Evolutionary conservation across 768 basidiomycete species (phyloP).

Genomic region (Daedaleopsis sinensis): DNA sequence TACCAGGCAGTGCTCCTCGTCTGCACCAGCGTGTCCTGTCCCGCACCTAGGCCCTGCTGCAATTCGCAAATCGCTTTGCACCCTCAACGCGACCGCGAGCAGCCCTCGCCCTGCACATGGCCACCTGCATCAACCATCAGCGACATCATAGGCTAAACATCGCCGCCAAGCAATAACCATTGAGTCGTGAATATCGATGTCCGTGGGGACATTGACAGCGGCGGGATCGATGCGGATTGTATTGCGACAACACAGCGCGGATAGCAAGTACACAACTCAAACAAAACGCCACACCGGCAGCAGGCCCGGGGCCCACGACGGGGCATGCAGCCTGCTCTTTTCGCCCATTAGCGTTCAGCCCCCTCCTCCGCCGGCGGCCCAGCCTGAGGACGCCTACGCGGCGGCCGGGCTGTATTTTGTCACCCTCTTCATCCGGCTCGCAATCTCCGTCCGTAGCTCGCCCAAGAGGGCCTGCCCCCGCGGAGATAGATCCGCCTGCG

Average conservation of each 20-base stretch:
- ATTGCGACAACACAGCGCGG: not conserved
- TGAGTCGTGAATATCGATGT: too few relatives aligned
- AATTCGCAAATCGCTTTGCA: not conserved
- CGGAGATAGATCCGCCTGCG: conserved; percentile 51
- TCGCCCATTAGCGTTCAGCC: not conserved
- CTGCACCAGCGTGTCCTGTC: too few relatives aligned
- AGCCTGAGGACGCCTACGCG: conserved; percentile 8
- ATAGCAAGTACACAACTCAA: not conserved
- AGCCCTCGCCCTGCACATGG: too few relatives aligned
- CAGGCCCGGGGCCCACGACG: too few relatives aligned
- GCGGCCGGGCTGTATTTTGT: conserved; percentile 58
- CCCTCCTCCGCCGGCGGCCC: too few relatives aligned
- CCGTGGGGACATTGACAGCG: not conserved
- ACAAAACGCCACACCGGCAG: not conserved
- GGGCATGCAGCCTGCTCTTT: not conserved
- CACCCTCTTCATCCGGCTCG: conserved; percentile 66
- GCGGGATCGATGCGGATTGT: not conserved
- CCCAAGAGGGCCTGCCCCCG: conserved; percentile 44
- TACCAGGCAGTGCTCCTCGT: too few relatives aligned
- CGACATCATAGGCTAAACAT: too few relatives aligned
- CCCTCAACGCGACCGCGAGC: not conserved
- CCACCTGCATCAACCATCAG: too few relatives aligned
- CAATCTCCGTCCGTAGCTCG: conserved; percentile 61
- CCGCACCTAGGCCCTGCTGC: not conserved
- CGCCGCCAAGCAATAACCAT: too few relatives aligned